These are phyloP conservation scores for Monilinia vaccinii-corymbosi DNA, from an alignment of 2,329 filamentous ascomycete genomes.

Conservation along the genomic window DNA sequence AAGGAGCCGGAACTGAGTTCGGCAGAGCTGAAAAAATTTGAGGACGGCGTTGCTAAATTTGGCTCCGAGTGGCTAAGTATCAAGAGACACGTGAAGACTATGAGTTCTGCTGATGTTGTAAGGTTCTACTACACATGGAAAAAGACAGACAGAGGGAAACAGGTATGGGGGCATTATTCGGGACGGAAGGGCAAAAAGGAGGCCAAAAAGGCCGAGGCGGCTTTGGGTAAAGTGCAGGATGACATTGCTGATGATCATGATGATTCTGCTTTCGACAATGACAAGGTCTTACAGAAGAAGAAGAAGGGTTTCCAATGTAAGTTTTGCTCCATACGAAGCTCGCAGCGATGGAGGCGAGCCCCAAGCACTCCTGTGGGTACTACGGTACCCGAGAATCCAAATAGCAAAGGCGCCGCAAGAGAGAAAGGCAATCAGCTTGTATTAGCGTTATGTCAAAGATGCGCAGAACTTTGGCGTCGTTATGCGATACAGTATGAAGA, in stretches of 20 bases:
- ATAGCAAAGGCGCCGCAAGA: slow-evolving; percentile 52
- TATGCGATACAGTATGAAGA: slow-evolving; percentile 97
- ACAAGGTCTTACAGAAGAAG: slow-evolving; percentile 66
- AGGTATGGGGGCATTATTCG: slow-evolving; percentile 84
- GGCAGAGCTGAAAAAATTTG: slow-evolving; percentile 79
- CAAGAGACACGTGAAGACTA: slow-evolving; percentile 75
- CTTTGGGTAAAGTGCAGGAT: slow-evolving; percentile 69
- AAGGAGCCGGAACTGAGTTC: slow-evolving; percentile 76
- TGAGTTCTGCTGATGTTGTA: slow-evolving; percentile 71
- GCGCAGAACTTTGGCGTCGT: slow-evolving; percentile 87
- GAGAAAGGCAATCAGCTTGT: slow-evolving; percentile 70
- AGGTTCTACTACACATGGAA: slow-evolving; percentile 98
- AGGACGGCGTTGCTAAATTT: slow-evolving; percentile 81
- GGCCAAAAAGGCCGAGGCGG: slow-evolving; percentile 61
- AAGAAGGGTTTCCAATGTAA: slow-evolving; percentile 89
- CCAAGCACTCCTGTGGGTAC: slow-evolving; percentile 67
- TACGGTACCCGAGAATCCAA: slow-evolving; percentile 54
- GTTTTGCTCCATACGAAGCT: slow-evolving; percentile 73
- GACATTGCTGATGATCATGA: slow-evolving; percentile 89
- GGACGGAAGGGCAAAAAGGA: slow-evolving; percentile 88
- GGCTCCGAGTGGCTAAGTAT: slow-evolving; percentile 83
- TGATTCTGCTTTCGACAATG: slow-evolving; percentile 89
- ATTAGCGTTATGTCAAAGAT: slow-evolving; percentile 79
- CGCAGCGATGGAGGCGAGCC: slow-evolving; percentile 85
- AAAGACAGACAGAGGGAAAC: slow-evolving; percentile 74